Evolutionary conservation across 2,329 filamentous ascomycete species (phyloP).

Genomic region (Verticillium klebahnii): DNA sequence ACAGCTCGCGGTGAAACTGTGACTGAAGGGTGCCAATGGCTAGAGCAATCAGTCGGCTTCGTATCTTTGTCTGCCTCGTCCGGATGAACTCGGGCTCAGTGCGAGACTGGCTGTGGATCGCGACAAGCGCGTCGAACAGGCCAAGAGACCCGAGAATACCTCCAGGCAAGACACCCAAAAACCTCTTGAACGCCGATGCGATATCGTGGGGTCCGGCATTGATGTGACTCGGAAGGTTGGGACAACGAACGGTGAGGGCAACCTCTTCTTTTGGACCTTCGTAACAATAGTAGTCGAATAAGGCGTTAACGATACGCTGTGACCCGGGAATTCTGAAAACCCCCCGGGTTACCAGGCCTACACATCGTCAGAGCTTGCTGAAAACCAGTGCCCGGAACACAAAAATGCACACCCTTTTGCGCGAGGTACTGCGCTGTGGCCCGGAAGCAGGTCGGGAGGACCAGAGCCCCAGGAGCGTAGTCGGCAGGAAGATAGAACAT

Average conservation of each 20-base stretch:
- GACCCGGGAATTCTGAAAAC: conserved; percentile 63
- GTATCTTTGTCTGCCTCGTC: conserved; percentile 50
- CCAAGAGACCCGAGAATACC: conserved; percentile 60
- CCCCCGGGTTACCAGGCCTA: conserved; percentile 44
- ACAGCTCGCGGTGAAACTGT: conserved; percentile 55
- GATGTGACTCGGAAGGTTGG: conserved; percentile 57
- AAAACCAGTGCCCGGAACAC: no score
- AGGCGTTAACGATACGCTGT: conserved; percentile 44
- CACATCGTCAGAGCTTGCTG: conserved; percentile 10
- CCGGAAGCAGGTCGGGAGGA: conserved; percentile 61
- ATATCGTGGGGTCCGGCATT: conserved; percentile 58
- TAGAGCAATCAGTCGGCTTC: conserved; percentile 62
- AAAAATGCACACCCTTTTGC: conserved; percentile 45
- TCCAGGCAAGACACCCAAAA: conserved; percentile 59
- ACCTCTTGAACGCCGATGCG: conserved; percentile 61
- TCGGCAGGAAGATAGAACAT: conserved; percentile 55
- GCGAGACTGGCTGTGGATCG: conserved; percentile 53
- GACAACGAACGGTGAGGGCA: conserved; percentile 52
- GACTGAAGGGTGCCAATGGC: conserved; percentile 57
- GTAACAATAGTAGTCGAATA: conserved; percentile 60
- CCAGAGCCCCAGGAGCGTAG: conserved; percentile 51
- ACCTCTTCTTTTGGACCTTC: conserved; percentile 45
- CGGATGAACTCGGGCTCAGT: conserved; percentile 45
- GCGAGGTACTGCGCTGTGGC: conserved; percentile 62
- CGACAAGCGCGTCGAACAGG: conserved; percentile 58